Evolutionary conservation across 2,329 filamentous ascomycete genomes (phyloP), one percentile per base, ranked within the genome.

Genomic region (Diaporthe vexans): DNA sequence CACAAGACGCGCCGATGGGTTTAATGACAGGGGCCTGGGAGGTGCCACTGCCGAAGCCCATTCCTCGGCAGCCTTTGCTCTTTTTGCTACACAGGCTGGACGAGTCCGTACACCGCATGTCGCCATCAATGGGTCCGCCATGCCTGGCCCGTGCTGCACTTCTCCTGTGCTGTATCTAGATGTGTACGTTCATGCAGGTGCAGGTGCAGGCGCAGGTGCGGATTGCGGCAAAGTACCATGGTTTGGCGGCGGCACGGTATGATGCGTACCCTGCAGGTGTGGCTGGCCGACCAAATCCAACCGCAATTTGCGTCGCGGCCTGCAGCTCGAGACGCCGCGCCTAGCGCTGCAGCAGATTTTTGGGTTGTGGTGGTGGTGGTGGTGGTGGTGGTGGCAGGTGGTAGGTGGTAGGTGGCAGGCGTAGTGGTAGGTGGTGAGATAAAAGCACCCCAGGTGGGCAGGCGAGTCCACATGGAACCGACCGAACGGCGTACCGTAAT

Each of bases 31-130:
- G 70, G 57, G 59, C 70, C 58, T 72, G 70, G 51, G 57, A 61
- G 70, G 70, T 72, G 70, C 57, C 70, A 72, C 70, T 72, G 59
- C 70, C 70, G 70, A 63, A 72, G 70, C 70, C 70, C 52, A 54
- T 63, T 37, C 70, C 70, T 72, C 70, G 70, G 70, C 70, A 72
- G 54, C 46, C 13, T 40, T 40, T 40, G 11, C 11, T 13, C 37
- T 13, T 43, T 43, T 35, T 29, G 70, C 57, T 72, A 63, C 58
- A 43, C 57, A 40, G 35, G 29, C 21, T 26, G 40, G 40, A 19
- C 10, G 10, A 37, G 37, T 37, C 10, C 57, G n/a, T 61, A 61
- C 69, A 72, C 69, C 57, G 57, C 70, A 72, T 63, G 43, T 54
- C 57, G 57, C 57, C 57, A 61, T 72, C 57, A 46, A 35, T 51